These are phyloP conservation scores for Syzygium jambos DNA, from an alignment of 345 rosid species.

Conservation along the genomic window DNA sequence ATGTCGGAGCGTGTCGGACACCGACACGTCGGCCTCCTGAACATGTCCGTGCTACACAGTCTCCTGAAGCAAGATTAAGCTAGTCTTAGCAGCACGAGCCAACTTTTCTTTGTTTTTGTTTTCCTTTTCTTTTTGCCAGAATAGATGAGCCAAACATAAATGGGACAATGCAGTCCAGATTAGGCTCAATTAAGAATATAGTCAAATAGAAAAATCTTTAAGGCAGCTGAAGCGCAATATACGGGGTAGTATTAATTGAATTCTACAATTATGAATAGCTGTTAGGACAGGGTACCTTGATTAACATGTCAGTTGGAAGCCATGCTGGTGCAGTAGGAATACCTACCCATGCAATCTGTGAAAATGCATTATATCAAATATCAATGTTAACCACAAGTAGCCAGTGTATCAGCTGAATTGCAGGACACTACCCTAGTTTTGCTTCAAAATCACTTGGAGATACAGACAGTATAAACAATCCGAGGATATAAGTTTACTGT, in stretches of 20 bases:
- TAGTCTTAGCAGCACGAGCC: neutral
- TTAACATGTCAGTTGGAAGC: conserved; percentile 93
- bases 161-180: neutral
- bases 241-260: neutral
- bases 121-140: neutral
- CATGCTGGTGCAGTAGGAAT: conserved; percentile 93
- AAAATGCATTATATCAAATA: neutral
- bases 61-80: neutral
- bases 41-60: no score
- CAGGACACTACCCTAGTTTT: neutral
- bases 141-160: neutral
- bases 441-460: neutral
- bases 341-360: conserved; percentile 87
- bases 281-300: conserved; percentile 36
- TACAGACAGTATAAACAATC: neutral
- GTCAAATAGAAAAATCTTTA: neutral
- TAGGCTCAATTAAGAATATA: neutral
- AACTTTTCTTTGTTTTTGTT: neutral
- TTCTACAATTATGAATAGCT: neutral
- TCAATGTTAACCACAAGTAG: neutral
- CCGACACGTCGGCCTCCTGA: no score
- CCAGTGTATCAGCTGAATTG: neutral
- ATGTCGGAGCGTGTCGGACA: no score
- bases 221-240: neutral
- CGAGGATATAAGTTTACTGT: neutral